phyloP scores from a whole-genome alignment of 805 yeast genomes.

The Debaryomyces castellii region DNA sequence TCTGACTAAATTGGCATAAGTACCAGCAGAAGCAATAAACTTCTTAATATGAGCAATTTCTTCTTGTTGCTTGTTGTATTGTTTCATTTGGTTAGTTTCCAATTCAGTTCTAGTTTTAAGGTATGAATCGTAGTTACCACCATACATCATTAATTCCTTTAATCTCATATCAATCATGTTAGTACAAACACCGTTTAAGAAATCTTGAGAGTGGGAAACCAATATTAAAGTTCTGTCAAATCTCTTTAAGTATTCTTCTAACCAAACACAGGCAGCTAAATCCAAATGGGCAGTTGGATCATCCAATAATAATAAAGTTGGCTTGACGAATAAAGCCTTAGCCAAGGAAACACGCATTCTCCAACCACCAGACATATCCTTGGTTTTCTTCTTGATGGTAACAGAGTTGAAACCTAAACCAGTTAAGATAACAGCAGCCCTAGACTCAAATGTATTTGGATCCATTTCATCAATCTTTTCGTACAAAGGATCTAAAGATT shows the following conservation, averaged over 20 bases:
- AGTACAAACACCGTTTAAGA: constrained; percentile 97
- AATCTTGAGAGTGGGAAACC: constrained; percentile 98
- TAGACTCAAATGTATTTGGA: constrained; percentile 90
- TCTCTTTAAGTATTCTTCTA: constrained; percentile 94
- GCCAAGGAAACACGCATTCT: constrained; percentile 99
- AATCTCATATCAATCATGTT: constrained; percentile 97
- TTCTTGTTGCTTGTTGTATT: constrained; percentile 95
- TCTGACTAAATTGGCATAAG: constrained; percentile 96
- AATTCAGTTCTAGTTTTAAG: constrained; percentile 89
- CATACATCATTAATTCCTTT: constrained; percentile 71
- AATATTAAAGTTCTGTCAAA: constrained; percentile 91
- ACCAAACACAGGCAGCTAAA: constrained; percentile 99
- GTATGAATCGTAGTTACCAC: constrained; percentile 99
- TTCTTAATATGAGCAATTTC: constrained; percentile 98
- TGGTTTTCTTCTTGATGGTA: constrained; percentile 90
- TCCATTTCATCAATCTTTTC: constrained; percentile 97
- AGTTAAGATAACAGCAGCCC: constrained; percentile 92
- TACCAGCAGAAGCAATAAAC: constrained; percentile 99
- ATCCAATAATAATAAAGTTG: constrained; percentile 89
- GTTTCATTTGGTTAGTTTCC: constrained; percentile 98
- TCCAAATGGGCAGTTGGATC: constrained; percentile 99
- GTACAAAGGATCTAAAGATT: constrained; percentile 79
- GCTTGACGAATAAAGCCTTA: constrained; percentile 96
- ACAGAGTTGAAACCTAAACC: constrained; percentile 94
- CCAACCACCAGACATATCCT: constrained; percentile 99